A percentile compares a stretch with the other conserved stretches of the same genome.
Evolutionary conservation across 2,329 filamentous ascomycete species (phyloP).

Genomic region (Hirsutella minnesotensis): DNA sequence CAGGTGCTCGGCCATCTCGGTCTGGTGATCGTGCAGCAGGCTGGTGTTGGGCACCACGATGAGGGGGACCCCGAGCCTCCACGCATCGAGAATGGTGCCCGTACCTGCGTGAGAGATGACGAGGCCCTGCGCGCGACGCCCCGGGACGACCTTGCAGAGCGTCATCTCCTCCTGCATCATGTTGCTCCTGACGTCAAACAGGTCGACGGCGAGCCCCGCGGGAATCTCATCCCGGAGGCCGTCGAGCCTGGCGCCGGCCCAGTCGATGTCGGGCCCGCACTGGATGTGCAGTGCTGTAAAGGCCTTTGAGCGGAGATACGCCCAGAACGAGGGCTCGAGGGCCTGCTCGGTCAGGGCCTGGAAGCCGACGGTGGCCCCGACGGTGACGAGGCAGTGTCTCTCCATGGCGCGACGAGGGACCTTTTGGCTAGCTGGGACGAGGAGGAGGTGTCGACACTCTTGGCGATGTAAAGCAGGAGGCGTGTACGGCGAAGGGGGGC

Average conservation of each 20-base stretch:
- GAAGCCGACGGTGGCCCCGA: conserved; percentile 86
- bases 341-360: conserved; percentile 55
- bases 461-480: too few species aligned
- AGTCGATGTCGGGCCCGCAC: conserved; percentile 56
- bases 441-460: neutral
- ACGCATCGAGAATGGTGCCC: conserved; percentile 75
- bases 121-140: conserved; percentile 48
- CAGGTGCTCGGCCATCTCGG: conserved; percentile 71
- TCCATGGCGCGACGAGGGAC: neutral
- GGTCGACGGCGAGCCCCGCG: conserved; percentile 11
- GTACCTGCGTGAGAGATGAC: conserved; percentile 89
- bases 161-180: conserved; percentile 37
- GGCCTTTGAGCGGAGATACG: conserved; percentile 40
- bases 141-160: conserved; percentile 34
- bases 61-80: conserved; percentile 62
- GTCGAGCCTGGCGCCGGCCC: conserved; percentile 15
- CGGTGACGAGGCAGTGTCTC: conserved; percentile 68
- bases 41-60: conserved; percentile 78
- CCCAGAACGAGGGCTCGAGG: conserved; percentile 50
- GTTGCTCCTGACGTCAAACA: conserved; percentile 21
- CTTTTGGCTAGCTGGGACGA: neutral
- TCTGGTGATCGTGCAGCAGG: conserved; percentile 83
- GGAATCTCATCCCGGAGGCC: conserved; percentile 13
- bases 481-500: too few species aligned
- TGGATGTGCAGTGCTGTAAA: conserved; percentile 71